Evolutionary conservation across 352 stramenopile species (phyloP), one percentile per base, ranked within the genome.

Genomic region (Aphanomyces stellatus): DNA sequence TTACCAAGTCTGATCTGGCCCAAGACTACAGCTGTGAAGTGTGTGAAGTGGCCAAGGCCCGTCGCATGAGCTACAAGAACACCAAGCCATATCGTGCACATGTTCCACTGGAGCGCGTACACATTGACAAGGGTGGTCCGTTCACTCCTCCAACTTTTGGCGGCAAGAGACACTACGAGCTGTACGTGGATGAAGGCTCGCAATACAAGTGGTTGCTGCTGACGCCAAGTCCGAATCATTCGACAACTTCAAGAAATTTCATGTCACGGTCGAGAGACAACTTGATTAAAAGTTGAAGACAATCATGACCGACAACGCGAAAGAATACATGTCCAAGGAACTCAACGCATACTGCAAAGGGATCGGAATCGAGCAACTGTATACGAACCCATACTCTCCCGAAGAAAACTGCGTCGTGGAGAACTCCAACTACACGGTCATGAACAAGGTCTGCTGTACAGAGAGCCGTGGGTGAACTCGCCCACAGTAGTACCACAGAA

Each of bases 131-230:
- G 2, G 65, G 71, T 40, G 61, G 71, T 19, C 66, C 55, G 7
- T 72, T 72, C 61, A 41, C 65, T n/a, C 48, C 61, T 1, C 59
- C 63, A 33, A 71, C 53, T 28, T 48, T 49, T 19, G 66, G 65
- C 33, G 65, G 62, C 1, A 53, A 46, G 15, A 51, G 33, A 24
- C 72, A 75, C 41, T 30, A 59, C 15, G 35, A 71, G 4, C 64
- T 67, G 6, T 75, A 72, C 41, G 65, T 79, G 13, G 62, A 76
- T 17, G 69, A 76, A 40, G 70, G 51, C 33, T 70, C 61, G 7
- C 57, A 68, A 24, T 60, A 70, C 53, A 33, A 67, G 13, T 51
- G 27, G 3, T 55, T 68, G 2, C 74, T 76, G 22, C 71, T 71
- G 8, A 62, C 25, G 28, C 33, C 25, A 78, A 78, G n/a, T 71